Conservation (phyloP, 495 filamentous ascomycete species). For the Aspergillus ellipticus region DNA sequence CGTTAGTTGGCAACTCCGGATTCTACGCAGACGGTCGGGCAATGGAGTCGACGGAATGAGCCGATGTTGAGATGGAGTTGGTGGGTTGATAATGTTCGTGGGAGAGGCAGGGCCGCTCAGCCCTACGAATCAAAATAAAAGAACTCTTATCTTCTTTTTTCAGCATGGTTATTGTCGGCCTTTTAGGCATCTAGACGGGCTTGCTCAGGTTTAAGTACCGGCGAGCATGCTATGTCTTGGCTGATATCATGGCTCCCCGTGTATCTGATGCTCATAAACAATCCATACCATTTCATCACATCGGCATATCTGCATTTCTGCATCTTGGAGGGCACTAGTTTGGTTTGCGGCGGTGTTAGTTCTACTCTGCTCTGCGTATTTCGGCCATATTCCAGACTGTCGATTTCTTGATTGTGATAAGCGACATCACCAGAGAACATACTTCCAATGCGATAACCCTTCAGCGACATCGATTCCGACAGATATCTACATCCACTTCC, state of each 20-base stretch:
- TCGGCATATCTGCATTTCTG: not conserved
- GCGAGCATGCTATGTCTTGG: conserved; percentile 30
- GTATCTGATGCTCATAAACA: conserved; percentile 41
- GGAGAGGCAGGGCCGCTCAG: conserved; percentile 44
- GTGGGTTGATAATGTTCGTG: conserved; percentile 47
- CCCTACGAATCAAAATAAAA: conserved; percentile 46
- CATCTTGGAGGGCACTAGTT: not conserved
- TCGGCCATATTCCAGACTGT: too few relatives aligned
- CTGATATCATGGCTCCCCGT: conserved; percentile 30
- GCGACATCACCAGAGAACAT: too few relatives aligned
- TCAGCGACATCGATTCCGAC: too few relatives aligned
- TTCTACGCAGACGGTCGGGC: conserved; percentile 43
- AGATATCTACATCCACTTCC: too few relatives aligned
- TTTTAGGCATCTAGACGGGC: conserved; percentile 21
- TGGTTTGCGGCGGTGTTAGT: too few relatives aligned
- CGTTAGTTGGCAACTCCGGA: conserved; percentile 39
- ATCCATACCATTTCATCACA: conserved; percentile 40
- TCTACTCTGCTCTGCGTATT: too few relatives aligned
- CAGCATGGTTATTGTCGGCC: conserved; percentile 25
- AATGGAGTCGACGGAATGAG: conserved; percentile 43
- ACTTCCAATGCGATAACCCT: too few relatives aligned
- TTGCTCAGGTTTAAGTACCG: conserved; percentile 16
- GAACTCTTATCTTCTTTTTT: conserved; percentile 25
- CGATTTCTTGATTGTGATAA: too few relatives aligned
- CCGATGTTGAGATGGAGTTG: conserved; percentile 46